Evolutionary conservation across 2,329 filamentous ascomycete genomes (phyloP).

Genomic region (Colletotrichum orbiculare): DNA sequence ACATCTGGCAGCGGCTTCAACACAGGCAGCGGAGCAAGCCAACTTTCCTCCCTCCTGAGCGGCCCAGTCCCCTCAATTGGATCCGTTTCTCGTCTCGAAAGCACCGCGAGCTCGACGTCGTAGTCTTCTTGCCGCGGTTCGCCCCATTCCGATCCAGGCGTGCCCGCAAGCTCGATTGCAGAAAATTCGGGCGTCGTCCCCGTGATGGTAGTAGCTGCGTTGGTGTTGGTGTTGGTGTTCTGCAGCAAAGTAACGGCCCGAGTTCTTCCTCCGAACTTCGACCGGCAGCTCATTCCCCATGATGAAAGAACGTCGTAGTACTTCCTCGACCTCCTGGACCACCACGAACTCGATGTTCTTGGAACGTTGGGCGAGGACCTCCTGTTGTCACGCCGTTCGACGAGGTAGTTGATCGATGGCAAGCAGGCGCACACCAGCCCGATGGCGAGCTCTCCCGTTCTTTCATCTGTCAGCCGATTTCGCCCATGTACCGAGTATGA

Average conservation of each 20-base stretch:
- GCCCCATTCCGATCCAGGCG: conserved; percentile 8
- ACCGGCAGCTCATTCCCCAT: not conserved
- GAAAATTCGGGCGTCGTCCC: not conserved
- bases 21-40: conserved; percentile 5
- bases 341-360: not conserved
- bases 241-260: not conserved
- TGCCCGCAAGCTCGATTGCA: not conserved
- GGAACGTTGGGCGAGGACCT: not conserved
- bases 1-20: conserved; percentile 10
- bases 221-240: not conserved
- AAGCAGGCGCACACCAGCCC: conserved; percentile 38
- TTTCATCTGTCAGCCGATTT: conserved; percentile 7
- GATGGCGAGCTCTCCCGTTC: conserved; percentile 37
- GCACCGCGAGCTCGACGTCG: conserved; percentile 21
- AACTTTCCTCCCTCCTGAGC: not conserved
- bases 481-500: not conserved
- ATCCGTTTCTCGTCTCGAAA: conserved; percentile 6
- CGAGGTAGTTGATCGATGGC: conserved; percentile 37
- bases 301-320: conserved; percentile 12
- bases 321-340: conserved; percentile 5
- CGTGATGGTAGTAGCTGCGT: no score
- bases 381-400: conserved; percentile 17
- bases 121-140: conserved; percentile 23
- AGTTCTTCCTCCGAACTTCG: not conserved
- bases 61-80: not conserved